Percentiles rank a stretch among this genome's conserved stretches.
phyloP scores from a whole-genome alignment of 2,329 filamentous ascomycete genomes.

The Scleromitrula shiraiana region DNA sequence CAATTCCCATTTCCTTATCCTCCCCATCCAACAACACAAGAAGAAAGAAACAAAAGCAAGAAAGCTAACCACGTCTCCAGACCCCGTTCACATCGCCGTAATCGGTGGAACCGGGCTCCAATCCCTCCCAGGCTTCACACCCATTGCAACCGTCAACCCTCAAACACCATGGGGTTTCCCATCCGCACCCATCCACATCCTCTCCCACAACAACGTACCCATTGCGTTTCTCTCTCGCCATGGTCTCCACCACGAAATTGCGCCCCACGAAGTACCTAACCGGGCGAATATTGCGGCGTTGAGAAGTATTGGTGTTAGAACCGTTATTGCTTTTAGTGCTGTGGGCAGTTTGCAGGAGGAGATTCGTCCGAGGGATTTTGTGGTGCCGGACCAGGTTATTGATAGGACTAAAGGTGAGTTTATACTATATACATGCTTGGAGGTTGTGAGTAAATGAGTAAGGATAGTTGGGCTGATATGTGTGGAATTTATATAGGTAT shows the following conservation, averaged over 20 bases:
- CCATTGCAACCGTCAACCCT: conserved; percentile 69
- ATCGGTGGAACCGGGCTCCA: conserved; percentile 91
- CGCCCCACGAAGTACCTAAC: conserved; percentile 89
- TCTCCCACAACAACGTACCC: conserved; percentile 73
- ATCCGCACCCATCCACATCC: conserved; percentile 69
- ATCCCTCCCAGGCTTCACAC: conserved; percentile 77
- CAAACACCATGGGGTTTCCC: conserved; percentile 84
- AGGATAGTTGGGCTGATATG: no score
- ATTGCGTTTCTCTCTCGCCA: conserved; percentile 94
- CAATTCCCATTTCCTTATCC: background rate
- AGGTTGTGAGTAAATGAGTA: background rate
- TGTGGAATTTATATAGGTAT: conserved; percentile 45
- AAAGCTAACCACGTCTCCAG: conserved; percentile 32
- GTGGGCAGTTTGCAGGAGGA: conserved; percentile 88
- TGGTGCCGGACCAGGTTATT: conserved; percentile 92
- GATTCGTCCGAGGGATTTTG: conserved; percentile 93
- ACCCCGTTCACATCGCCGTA: conserved; percentile 73
- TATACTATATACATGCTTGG: no score
- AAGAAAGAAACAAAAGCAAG: no score
- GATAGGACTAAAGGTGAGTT: conserved; percentile 76
- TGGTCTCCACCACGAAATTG: conserved; percentile 78
- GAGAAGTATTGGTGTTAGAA: conserved; percentile 78
- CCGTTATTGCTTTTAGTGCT: conserved; percentile 88
- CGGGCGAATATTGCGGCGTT: conserved; percentile 98
- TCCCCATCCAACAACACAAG: background rate